Evolutionary conservation across 1,284 basidiomycete species (phyloP).

Genomic region (Coriolopsis trogii): DNA sequence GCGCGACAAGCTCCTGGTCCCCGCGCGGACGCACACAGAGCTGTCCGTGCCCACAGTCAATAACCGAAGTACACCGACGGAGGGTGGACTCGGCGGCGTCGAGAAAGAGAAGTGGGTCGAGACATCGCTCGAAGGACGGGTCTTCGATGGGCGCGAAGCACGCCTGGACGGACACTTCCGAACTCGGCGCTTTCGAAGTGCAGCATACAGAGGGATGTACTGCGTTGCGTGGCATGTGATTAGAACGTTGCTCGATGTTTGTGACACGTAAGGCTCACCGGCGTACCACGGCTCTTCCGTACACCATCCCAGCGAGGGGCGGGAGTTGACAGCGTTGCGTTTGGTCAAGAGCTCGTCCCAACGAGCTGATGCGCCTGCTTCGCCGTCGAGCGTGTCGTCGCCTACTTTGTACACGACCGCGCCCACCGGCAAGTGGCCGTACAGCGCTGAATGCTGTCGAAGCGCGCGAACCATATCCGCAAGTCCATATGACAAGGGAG

Average conservation of each 20-base stretch:
- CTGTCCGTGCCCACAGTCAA: constrained; percentile 40
- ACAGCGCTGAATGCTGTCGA: constrained; percentile 57
- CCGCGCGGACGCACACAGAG: constrained; percentile 50
- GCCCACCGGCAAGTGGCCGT: constrained; percentile 51
- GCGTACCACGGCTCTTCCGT: constrained; percentile 38
- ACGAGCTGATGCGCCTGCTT: constrained; percentile 29
- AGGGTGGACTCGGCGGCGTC: constrained; percentile 27
- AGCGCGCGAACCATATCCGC: constrained; percentile 17
- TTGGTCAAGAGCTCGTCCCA: constrained; percentile 52
- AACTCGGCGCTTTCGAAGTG: not conserved
- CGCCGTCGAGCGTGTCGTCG: constrained; percentile 47
- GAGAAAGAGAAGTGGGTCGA: constrained; percentile 59
- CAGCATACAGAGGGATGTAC: too few relatives aligned
- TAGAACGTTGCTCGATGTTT: too few relatives aligned
- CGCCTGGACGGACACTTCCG: constrained; percentile 28
- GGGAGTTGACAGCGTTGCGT: not conserved
- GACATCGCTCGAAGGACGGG: constrained; percentile 39
- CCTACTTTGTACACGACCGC: constrained; percentile 60
- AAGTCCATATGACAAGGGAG: too few relatives aligned
- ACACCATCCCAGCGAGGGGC: constrained; percentile 60
- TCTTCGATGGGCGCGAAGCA: constrained; percentile 47
- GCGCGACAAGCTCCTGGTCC: constrained; percentile 51
- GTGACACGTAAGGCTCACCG: constrained; percentile 35
- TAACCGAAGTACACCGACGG: constrained; percentile 37
- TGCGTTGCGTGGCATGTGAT: too few relatives aligned